Evolutionary conservation across 495 filamentous ascomycete genomes (phyloP).

Genomic region (Tuber magnatum): DNA sequence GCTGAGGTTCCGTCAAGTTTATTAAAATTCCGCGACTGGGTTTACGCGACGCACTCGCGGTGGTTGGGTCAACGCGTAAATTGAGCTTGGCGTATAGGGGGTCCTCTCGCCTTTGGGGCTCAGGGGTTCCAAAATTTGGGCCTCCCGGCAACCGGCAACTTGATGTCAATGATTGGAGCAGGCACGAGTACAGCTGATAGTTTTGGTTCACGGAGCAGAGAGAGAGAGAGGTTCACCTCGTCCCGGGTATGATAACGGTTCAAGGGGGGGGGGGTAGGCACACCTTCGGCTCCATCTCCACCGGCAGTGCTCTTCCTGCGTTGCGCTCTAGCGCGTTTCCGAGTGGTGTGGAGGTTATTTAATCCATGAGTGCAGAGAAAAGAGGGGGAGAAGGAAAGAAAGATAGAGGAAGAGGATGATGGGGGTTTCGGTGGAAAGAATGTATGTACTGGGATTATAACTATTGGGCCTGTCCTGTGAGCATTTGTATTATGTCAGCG

Average conservation of each 20-base stretch:
- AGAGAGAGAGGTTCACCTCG: not conserved
- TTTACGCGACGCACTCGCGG: not conserved
- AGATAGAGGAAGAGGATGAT: no score
- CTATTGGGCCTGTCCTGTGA: no score
- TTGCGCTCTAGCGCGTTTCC: constrained; percentile 56
- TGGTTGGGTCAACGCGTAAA: not conserved
- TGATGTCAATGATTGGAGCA: not conserved
- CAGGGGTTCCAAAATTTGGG: not conserved
- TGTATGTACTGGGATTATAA: no score
- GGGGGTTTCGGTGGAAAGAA: no score
- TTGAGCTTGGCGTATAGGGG: not conserved
- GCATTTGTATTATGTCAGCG: no score
- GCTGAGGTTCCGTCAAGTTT: not conserved
- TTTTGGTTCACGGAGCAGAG: not conserved
- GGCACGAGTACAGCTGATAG: not conserved
- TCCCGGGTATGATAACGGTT: not conserved
- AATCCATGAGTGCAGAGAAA: no score
- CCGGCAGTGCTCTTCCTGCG: constrained; percentile 29
- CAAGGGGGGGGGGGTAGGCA: not conserved
- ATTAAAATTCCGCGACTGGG: not conserved
- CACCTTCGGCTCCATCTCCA: constrained; percentile 34
- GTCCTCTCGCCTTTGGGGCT: not conserved
- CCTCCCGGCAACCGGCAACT: not conserved
- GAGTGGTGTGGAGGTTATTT: no score
- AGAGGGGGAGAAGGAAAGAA: no score